Percentiles rank a stretch among this genome's conserved stretches.
These are phyloP conservation scores for Annulohypoxylon nitens DNA, from an alignment of 495 filamentous ascomycete genomes.

Conservation along the genomic window DNA sequence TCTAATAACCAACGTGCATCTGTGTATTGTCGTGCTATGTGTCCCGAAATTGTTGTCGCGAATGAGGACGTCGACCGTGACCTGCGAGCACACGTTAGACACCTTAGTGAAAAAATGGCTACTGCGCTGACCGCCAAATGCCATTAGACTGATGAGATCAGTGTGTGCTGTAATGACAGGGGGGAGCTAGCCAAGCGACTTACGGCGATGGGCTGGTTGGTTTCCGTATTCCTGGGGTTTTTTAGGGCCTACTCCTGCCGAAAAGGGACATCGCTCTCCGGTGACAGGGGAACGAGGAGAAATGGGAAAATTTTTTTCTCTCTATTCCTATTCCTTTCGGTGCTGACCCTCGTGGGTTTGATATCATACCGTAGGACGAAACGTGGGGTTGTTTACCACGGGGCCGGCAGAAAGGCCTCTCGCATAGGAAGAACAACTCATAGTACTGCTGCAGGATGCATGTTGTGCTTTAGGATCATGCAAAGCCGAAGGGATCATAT, in stretches of 20 bases:
- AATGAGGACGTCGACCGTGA: constrained; percentile 27
- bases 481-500: constrained; percentile 37
- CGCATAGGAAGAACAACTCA: constrained; percentile 47
- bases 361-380: constrained; percentile 49
- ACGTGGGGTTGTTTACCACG: constrained; percentile 49
- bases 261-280: constrained; percentile 41
- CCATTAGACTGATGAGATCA: constrained; percentile 39
- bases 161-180: constrained; percentile 46
- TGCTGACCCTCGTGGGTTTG: constrained; percentile 39
- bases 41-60: constrained; percentile 28
- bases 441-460: constrained; percentile 46
- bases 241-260: constrained; percentile 40
- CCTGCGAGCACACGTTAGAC: constrained; percentile 25
- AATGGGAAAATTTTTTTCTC: constrained; percentile 36
- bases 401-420: constrained; percentile 44
- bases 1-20: constrained; percentile 40
- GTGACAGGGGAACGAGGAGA: constrained; percentile 38
- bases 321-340: constrained; percentile 23
- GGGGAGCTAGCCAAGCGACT: constrained; percentile 42
- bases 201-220: constrained; percentile 43
- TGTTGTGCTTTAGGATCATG: constrained; percentile 44
- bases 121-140: constrained; percentile 41
- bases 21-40: constrained; percentile 30
- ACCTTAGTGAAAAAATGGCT: constrained; percentile 17
- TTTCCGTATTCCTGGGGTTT: constrained; percentile 39